Percentiles rank a stretch among this genome's conserved stretches.
Evolutionary conservation across 176 grass and related monocot genomes (phyloP).

Genomic region (Thinopyrum elongatum): DNA sequence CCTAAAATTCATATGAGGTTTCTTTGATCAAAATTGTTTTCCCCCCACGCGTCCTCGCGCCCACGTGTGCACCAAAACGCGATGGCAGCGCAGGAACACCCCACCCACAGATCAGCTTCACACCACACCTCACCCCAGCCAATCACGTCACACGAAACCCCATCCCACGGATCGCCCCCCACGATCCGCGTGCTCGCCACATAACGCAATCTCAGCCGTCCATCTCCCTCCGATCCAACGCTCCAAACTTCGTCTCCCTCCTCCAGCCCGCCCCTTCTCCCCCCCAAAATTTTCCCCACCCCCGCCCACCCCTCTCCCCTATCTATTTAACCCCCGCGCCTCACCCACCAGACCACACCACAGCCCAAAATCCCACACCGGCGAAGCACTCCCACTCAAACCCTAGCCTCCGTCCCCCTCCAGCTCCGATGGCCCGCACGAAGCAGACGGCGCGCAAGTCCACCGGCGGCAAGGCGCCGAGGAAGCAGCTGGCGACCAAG

Average conservation of each 20-base stretch:
- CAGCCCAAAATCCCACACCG: not conserved
- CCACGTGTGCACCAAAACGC: not conserved
- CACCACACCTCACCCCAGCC: too few species aligned
- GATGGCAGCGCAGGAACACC: not conserved
- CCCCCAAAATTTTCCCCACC: not conserved
- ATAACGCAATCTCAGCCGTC: not conserved
- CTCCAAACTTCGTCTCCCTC: not conserved
- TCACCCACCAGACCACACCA: not conserved
- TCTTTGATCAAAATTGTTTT: too few species aligned
- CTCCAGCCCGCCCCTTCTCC: not conserved
- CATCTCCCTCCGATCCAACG: not conserved
- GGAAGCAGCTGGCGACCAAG: slow-evolving; percentile 67
- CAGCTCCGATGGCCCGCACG: slow-evolving; percentile 49
- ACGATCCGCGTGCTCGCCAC: not conserved
- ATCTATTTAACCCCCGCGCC: not conserved
- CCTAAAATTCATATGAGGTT: too few species aligned
- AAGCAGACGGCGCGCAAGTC: slow-evolving; percentile 75
- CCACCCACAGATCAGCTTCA: not conserved
- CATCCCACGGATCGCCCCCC: not conserved
- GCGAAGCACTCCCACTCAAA: not conserved
- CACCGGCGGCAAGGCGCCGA: slow-evolving; percentile 62
- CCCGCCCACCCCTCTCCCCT: not conserved
- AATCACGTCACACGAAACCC: not conserved
- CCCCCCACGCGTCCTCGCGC: too few species aligned
- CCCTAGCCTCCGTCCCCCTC: not conserved